Conservation (phyloP, 1,284 basidiomycete genomes). For the Albatrellus sp. region DNA sequence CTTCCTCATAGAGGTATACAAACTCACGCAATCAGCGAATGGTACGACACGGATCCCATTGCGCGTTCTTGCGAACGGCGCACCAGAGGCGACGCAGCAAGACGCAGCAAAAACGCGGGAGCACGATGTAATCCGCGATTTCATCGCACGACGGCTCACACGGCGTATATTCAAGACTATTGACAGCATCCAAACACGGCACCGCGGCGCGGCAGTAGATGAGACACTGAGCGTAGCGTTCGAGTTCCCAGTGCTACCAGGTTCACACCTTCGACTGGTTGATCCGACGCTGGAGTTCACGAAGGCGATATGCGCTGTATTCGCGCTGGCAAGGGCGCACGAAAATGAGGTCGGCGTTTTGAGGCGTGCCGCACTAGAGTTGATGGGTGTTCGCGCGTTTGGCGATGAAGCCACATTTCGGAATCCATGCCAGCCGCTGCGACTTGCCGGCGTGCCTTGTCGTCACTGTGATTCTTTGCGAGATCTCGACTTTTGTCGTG, state of each 20-base stretch:
- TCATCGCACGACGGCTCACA: slow-evolving; percentile 75
- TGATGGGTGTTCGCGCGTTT: slow-evolving; percentile 85
- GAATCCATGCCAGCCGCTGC: slow-evolving; percentile 90
- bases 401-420: slow-evolving; percentile 73
- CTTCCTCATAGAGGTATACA: slow-evolving; percentile 83
- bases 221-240: slow-evolving; percentile 50
- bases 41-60: slow-evolving; percentile 59
- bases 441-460: slow-evolving; percentile 83
- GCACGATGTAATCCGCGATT: slow-evolving; percentile 53
- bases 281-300: slow-evolving; percentile 85
- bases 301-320: slow-evolving; percentile 80
- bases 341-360: slow-evolving; percentile 81
- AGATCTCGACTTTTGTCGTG: slow-evolving; percentile 94
- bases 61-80: slow-evolving; percentile 58
- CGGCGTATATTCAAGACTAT: slow-evolving; percentile 72
- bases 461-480: slow-evolving; percentile 80
- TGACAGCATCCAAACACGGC: slow-evolving; percentile 52
- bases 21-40: slow-evolving; percentile 58
- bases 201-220: slow-evolving; percentile 49
- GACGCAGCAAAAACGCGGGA: slow-evolving; percentile 66
- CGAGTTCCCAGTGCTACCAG: slow-evolving; percentile 81
- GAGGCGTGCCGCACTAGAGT: slow-evolving; percentile 82
- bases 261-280: slow-evolving; percentile 64
- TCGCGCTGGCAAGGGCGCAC: slow-evolving; percentile 68
- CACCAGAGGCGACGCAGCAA: slow-evolving; percentile 49